phyloP scores from a whole-genome alignment of 1,139 yeast genomes.

The Taphrina populina region DNA sequence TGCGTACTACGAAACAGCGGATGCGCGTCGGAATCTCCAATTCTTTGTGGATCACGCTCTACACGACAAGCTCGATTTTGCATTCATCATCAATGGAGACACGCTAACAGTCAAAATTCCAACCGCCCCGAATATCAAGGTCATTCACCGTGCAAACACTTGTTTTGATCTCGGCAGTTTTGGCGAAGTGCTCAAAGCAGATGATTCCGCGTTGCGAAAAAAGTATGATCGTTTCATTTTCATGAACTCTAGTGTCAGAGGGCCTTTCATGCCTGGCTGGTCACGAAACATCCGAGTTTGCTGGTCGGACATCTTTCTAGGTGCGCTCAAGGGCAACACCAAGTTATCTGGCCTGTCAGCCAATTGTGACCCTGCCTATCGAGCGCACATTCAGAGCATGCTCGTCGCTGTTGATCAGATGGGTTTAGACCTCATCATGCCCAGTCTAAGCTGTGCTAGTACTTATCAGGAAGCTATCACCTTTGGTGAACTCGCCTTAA shows the following conservation, averaged over 20 bases:
- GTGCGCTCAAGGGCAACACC: constrained; percentile 3
- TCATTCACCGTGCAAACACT: constrained; percentile 7
- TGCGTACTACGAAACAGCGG: constrained; percentile 20
- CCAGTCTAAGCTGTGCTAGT: constrained; percentile 6
- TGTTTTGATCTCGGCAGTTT: constrained; percentile 20
- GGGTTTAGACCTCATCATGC: constrained; percentile 23
- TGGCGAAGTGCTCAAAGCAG: constrained; percentile 9
- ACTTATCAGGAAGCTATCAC: constrained; percentile 5
- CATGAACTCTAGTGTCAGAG: constrained; percentile 18
- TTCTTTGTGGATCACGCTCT: constrained; percentile 25
- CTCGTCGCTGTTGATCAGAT: constrained; percentile 11
- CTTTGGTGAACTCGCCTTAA: constrained; percentile 2
- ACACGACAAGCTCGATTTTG: constrained; percentile 27
- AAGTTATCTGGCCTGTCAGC: constrained; percentile 23
- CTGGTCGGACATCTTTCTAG: constrained; percentile 19
- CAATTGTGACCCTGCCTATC: constrained; percentile 9
- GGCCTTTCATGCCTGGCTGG: constrained; percentile 33
- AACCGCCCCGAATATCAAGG: constrained; percentile 4
- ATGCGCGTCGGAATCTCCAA: constrained; percentile 7
- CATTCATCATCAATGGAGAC: constrained; percentile 24
- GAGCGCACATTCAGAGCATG: constrained; percentile 20
- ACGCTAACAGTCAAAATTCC: constrained; percentile 5
- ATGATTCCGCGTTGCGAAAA: constrained; percentile 5
- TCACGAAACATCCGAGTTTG: constrained; percentile 3
- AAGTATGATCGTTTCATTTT: constrained; percentile 22